Conservation (phyloP, 257 asterid species). For the Marsdenia floribunda region DNA sequence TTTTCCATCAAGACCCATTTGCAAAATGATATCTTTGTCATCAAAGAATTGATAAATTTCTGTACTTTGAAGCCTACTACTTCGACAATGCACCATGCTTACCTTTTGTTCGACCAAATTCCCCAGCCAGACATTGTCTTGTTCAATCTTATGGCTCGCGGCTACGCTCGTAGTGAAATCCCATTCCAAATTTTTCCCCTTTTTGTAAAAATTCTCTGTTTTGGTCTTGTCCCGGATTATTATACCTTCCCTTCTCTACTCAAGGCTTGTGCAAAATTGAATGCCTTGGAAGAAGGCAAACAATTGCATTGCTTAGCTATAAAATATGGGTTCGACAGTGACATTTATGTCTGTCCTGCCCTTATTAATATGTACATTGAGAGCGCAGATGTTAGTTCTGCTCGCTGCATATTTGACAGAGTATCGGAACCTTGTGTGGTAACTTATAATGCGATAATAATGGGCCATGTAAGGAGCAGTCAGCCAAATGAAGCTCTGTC, state of each 20-base stretch:
- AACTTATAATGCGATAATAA: conserved; percentile 27
- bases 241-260: conserved; percentile 40
- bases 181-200: conserved; percentile 26
- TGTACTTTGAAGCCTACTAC: conserved; percentile 10
- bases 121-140: conserved; percentile 27
- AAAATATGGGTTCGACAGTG: conserved; percentile 24
- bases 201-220: conserved; percentile 18
- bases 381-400: conserved; percentile 21
- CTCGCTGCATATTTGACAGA: conserved; percentile 24
- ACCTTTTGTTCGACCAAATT: conserved; percentile 29
- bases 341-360: conserved; percentile 29
- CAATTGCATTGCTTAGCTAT: conserved; percentile 31
- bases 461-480: conserved; percentile 32
- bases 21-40: conserved; percentile 22
- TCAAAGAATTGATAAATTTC: conserved; percentile 21
- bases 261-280: conserved; percentile 30
- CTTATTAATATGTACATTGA: conserved; percentile 35
- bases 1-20: conserved; percentile 28
- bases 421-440: conserved; percentile 31
- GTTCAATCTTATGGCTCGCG: conserved; percentile 39
- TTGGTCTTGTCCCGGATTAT: conserved; percentile 25
- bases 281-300: conserved; percentile 31
- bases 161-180: conserved; percentile 30
- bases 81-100: conserved; percentile 25
- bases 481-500: conserved; percentile 29